Percentiles rank a stretch among this genome's conserved stretches.
Evolutionary conservation across 495 filamentous ascomycete genomes (phyloP).

Genomic region (Cercophora samala): DNA sequence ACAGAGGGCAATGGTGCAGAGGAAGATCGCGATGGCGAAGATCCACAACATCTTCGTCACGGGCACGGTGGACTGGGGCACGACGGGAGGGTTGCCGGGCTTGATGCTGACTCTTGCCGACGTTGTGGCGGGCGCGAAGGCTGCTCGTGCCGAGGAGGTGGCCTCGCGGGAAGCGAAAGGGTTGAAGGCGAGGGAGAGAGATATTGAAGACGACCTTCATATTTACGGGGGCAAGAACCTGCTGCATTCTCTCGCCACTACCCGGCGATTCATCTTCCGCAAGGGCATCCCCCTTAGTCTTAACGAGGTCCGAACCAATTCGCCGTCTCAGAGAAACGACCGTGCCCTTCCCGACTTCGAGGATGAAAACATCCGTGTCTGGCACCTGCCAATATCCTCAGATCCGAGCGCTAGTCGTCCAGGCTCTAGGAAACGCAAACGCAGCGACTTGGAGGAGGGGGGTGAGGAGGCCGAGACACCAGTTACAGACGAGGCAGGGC

Average conservation of each 20-base stretch:
- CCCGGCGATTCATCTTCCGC: constrained; percentile 85
- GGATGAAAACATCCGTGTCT: constrained; percentile 74
- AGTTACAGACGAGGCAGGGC: background rate
- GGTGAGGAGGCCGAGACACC: constrained; percentile 15
- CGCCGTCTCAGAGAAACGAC: constrained; percentile 18
- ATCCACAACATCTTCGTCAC: constrained; percentile 76
- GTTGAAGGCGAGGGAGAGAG: constrained; percentile 11
- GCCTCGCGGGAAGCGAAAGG: constrained; percentile 33
- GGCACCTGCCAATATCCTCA: constrained; percentile 61
- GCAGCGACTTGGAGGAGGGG: constrained; percentile 7
- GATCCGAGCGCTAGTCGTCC: background rate
- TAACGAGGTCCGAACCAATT: constrained; percentile 57
- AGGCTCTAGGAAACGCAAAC: constrained; percentile 22
- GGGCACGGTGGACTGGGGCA: constrained; percentile 70
- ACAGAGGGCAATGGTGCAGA: constrained; percentile 71
- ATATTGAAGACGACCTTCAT: constrained; percentile 45
- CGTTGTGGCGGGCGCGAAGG: constrained; percentile 35
- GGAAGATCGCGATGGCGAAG: constrained; percentile 56
- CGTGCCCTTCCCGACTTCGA: constrained; percentile 58
- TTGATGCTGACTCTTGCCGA: constrained; percentile 81
- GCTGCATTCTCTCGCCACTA: constrained; percentile 71
- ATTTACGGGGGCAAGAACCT: constrained; percentile 78
- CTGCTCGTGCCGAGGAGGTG: constrained; percentile 23
- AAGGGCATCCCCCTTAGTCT: constrained; percentile 68
- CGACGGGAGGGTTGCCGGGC: constrained; percentile 76